These are phyloP conservation scores for Trypanosoma vivax DNA, from an alignment of 208 protist genomes.

Conservation along the genomic window DNA sequence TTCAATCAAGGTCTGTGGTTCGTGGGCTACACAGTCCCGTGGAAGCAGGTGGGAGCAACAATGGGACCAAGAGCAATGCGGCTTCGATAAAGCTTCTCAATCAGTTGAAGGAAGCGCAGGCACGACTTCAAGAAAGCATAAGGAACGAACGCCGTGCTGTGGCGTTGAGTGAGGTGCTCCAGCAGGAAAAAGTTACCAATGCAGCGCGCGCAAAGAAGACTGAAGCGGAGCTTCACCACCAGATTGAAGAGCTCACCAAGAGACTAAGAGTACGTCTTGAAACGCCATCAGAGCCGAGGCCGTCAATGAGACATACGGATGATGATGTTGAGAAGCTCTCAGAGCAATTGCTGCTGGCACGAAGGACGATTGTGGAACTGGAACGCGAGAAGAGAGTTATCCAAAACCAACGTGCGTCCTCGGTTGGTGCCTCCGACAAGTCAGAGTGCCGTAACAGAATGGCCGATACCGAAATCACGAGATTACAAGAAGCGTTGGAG, in stretches of 20 bases:
- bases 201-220: not conserved
- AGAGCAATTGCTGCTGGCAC: not conserved
- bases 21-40: not conserved
- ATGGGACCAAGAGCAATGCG: not conserved
- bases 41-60: not conserved
- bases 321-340: not conserved
- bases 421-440: not conserved
- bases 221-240: not conserved
- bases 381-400: not conserved
- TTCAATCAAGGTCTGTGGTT: too few relatives aligned
- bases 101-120: slow-evolving; percentile 5
- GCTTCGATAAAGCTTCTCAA: slow-evolving; percentile 6
- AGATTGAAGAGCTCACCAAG: not conserved
- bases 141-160: not conserved
- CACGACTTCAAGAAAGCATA: slow-evolving; percentile 20
- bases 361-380: not conserved
- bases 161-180: not conserved
- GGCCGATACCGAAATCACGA: not conserved
- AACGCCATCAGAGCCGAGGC: not conserved
- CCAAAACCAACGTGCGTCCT: not conserved
- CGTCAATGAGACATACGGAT: not conserved
- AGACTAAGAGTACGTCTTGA: slow-evolving; percentile 16
- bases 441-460: not conserved
- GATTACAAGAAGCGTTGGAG: not conserved
- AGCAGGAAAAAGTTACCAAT: not conserved